Conservation (phyloP, 768 basidiomycete genomes). For the Gymnopilus junonius region DNA sequence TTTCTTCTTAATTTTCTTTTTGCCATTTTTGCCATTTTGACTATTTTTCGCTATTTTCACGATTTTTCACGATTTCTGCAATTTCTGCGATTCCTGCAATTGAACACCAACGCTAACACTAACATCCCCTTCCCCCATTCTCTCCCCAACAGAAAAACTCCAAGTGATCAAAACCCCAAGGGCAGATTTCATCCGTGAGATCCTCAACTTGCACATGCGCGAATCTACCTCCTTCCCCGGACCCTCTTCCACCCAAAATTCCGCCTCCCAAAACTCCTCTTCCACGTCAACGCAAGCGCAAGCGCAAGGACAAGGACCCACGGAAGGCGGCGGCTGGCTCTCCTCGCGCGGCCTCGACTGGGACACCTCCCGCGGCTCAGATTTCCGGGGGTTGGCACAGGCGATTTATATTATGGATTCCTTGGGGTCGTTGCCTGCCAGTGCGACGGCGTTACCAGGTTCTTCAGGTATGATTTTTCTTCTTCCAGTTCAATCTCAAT, state of each 20-base stretch:
- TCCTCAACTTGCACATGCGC: constrained; percentile 52
- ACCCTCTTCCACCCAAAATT: not conserved
- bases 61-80: no score
- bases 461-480: no score
- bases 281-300: no score
- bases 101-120: not conserved
- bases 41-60: no score
- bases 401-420: constrained; percentile 49
- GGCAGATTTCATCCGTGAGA: constrained; percentile 58
- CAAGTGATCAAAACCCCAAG: constrained; percentile 66
- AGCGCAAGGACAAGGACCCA: no score
- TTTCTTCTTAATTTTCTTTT: no score
- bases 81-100: no score
- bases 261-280: no score
- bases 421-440: no score
- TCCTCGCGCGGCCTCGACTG: constrained; percentile 46
- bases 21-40: no score
- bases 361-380: constrained; percentile 53
- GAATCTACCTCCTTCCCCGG: constrained; percentile 5
- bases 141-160: constrained; percentile 68
- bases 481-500: no score
- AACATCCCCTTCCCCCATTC: not conserved
- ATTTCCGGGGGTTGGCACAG: constrained; percentile 63
- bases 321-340: constrained; percentile 32
- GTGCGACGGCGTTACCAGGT: no score